phyloP scores from a whole-genome alignment of 2,329 filamentous ascomycete species.

The Colletotrichum viniferum region DNA sequence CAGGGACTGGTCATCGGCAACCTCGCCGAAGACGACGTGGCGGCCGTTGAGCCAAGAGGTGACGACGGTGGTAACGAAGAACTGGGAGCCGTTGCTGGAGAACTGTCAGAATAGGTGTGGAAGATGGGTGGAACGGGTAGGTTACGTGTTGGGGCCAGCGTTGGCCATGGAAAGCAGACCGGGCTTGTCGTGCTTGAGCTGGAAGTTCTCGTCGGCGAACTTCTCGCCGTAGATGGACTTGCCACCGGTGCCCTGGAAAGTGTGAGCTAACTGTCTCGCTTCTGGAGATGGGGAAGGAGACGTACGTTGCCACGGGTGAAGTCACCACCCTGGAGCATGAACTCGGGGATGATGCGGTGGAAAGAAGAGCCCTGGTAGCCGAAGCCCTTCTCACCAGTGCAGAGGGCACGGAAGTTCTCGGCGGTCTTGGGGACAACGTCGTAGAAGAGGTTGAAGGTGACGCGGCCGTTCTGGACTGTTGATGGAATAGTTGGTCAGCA shows the following conservation, averaged over 20 bases:
- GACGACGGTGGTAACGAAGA: constrained; percentile 93
- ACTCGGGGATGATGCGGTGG: constrained; percentile 91
- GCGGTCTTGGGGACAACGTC: constrained; percentile 86
- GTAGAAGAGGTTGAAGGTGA: constrained; percentile 90
- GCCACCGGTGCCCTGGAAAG: constrained; percentile 78
- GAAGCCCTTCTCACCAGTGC: constrained; percentile 80
- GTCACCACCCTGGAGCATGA: constrained; percentile 97
- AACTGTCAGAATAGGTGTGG: constrained; percentile 30
- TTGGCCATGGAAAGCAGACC: constrained; percentile 95
- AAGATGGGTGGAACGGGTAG: too few relatives aligned
- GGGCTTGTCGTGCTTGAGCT: constrained; percentile 71
- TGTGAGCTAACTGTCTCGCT: constrained; percentile 23
- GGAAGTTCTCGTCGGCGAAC: constrained; percentile 94
- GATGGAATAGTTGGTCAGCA: constrained; percentile 20
- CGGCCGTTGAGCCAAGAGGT: constrained; percentile 86
- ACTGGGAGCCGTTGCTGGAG: constrained; percentile 92
- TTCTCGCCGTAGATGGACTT: constrained; percentile 96
- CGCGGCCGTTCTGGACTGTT: constrained; percentile 74
- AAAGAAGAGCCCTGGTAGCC: constrained; percentile 84
- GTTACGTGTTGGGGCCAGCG: constrained; percentile 89
- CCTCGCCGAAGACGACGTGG: constrained; percentile 86
- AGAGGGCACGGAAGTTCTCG: constrained; percentile 84
- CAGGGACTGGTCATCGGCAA: constrained; percentile 56
- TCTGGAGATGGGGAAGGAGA: constrained; percentile 18
- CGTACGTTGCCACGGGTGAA: constrained; percentile 91